Conservation (phyloP, 2,329 filamentous ascomycete species). For the Metarhizium album region DNA sequence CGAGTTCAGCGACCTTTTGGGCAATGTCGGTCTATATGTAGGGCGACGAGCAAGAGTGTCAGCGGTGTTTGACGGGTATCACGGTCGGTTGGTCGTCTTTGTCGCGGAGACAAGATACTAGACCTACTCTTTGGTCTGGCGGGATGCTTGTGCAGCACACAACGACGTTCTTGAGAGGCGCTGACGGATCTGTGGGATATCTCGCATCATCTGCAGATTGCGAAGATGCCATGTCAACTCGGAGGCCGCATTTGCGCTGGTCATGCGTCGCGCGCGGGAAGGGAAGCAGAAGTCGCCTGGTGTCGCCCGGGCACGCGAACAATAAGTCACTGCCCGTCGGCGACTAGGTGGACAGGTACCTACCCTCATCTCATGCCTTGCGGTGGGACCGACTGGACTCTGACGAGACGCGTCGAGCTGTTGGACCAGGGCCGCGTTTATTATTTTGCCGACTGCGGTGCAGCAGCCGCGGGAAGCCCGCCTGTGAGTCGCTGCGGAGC, state of each 20-base stretch:
- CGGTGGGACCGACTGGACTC: too few relatives aligned
- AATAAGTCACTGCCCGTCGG: too few relatives aligned
- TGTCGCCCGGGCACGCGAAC: too few relatives aligned
- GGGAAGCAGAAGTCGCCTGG: neutral
- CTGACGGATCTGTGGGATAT: slow-evolving; percentile 41
- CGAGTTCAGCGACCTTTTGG: slow-evolving; percentile 64
- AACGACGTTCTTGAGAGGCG: slow-evolving; percentile 59
- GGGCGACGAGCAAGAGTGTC: neutral
- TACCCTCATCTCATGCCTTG: too few relatives aligned
- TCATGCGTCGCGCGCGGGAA: neutral
- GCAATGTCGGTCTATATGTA: slow-evolving; percentile 43
- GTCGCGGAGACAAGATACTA: slow-evolving; percentile 1
- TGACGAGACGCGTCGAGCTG: too few relatives aligned
- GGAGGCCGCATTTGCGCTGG: neutral
- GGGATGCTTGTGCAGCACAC: slow-evolving; percentile 83
- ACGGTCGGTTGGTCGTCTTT: neutral
- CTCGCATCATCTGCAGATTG: slow-evolving; percentile 15
- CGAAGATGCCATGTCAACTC: slow-evolving; percentile 18
- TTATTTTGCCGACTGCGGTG: too few relatives aligned
- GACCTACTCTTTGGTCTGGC: slow-evolving; percentile 63
- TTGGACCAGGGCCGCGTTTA: too few relatives aligned
- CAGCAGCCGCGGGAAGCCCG: too few relatives aligned
- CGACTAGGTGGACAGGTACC: too few relatives aligned
- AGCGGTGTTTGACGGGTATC: neutral
- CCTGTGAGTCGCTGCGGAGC: too few relatives aligned